These are phyloP conservation scores for Blumeriella jaapii DNA, from an alignment of 2,329 filamentous ascomycete species.

Conservation along the genomic window DNA sequence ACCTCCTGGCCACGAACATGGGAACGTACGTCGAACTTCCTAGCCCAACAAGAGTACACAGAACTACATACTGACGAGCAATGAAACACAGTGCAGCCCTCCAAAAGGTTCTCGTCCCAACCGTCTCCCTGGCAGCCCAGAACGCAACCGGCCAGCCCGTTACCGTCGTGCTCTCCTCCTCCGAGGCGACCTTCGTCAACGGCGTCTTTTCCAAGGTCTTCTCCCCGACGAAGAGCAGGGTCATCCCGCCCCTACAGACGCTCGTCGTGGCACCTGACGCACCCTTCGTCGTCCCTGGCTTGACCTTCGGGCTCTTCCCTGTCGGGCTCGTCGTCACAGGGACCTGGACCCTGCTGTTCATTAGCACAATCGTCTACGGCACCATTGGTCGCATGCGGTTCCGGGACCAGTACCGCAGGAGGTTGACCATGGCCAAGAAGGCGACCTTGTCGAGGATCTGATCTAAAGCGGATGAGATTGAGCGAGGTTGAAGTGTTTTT, in stretches of 20 bases:
- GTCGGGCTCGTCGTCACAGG: conserved; percentile 56
- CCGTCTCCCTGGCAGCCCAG: conserved; percentile 52
- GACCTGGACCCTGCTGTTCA: conserved; percentile 47
- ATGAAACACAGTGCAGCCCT: conserved; percentile 27
- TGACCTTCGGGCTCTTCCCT: conserved; percentile 57
- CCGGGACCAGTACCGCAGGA: conserved; percentile 48
- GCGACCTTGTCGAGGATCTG: conserved; percentile 22
- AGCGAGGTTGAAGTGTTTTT: too few relatives aligned
- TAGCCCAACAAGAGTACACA: not conserved
- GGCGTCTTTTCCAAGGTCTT: conserved; percentile 51
- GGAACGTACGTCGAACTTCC: conserved; percentile 41
- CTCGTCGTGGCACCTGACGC: conserved; percentile 25
- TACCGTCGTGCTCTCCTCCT: conserved; percentile 53
- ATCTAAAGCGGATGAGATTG: too few relatives aligned
- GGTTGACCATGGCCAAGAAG: conserved; percentile 34
- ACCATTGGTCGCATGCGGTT: conserved; percentile 57
- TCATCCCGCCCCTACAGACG: conserved; percentile 25
- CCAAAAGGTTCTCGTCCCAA: conserved; percentile 54
- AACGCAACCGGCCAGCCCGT: conserved; percentile 40
- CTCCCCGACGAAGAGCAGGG: conserved; percentile 19
- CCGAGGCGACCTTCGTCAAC: conserved; percentile 59
- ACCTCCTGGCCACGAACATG: conserved; percentile 42
- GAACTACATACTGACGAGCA: too few relatives aligned
- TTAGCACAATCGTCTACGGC: conserved; percentile 48
- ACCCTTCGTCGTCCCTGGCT: conserved; percentile 59